Conservation (phyloP, 2,329 filamentous ascomycete species). For the Colletotrichum zoysiae region DNA sequence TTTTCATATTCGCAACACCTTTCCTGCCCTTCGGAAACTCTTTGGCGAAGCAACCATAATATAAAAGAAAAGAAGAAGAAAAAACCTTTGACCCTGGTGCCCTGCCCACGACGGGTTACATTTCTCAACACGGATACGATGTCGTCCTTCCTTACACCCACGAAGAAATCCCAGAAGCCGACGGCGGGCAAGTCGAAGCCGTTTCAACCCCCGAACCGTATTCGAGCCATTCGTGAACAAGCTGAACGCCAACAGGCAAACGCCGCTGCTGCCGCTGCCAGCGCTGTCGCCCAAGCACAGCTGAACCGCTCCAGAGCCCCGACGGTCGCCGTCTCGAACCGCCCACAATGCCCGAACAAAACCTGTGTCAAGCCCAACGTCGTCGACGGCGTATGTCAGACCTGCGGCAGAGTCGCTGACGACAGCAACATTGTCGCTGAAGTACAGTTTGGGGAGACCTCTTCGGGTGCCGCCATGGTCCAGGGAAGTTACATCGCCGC, state of each 20-base stretch:
- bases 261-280: slow-evolving; percentile 47
- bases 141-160: slow-evolving; percentile 62
- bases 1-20: background rate
- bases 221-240: slow-evolving; percentile 65
- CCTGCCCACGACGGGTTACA: slow-evolving; percentile 1
- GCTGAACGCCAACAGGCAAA: slow-evolving; percentile 59
- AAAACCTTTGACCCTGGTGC: background rate
- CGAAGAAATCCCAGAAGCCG: slow-evolving; percentile 51
- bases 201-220: slow-evolving; percentile 60
- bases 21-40: background rate
- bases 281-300: slow-evolving; percentile 40
- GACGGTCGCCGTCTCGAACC: slow-evolving; percentile 51
- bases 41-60: background rate
- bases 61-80: background rate
- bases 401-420: slow-evolving; percentile 86
- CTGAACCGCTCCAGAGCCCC: slow-evolving; percentile 45
- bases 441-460: slow-evolving; percentile 89
- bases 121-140: slow-evolving; percentile 48
- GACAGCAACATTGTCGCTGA: slow-evolving; percentile 93
- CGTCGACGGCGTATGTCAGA: slow-evolving; percentile 78
- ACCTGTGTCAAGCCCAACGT: slow-evolving; percentile 72
- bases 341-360: slow-evolving; percentile 69
- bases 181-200: slow-evolving; percentile 52
- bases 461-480: slow-evolving; percentile 87
- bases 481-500: slow-evolving; percentile 91